Evolutionary conservation across 2,329 filamentous ascomycete genomes (phyloP).

Genomic region (Aspergillus glaucus): DNA sequence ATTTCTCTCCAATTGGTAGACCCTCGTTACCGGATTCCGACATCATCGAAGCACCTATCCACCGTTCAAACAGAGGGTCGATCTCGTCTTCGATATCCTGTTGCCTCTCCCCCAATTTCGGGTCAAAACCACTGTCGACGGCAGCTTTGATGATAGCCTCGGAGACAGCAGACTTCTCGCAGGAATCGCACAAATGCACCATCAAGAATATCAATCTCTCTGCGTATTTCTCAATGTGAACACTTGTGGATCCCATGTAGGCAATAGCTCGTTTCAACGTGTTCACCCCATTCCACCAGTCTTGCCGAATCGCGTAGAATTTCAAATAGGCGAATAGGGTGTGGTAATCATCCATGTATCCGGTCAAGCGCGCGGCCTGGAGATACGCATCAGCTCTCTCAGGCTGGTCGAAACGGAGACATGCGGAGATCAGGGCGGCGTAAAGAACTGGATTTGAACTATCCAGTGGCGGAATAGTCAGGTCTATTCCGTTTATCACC

Average conservation of each 20-base stretch:
- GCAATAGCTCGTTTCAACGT: conserved; percentile 28
- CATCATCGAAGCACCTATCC: conserved; percentile 20
- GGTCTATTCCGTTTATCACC: conserved; percentile 30
- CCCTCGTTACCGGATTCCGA: conserved; percentile 11
- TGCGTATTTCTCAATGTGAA: conserved; percentile 18
- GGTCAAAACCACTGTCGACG: conserved; percentile 30
- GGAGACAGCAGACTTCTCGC: conserved; percentile 23
- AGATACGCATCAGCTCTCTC: conserved; percentile 37
- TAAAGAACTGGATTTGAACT: conserved; percentile 29
- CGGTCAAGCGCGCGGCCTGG: conserved; percentile 27
- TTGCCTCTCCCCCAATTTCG: conserved; percentile 18
- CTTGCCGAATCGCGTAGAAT: conserved; percentile 29
- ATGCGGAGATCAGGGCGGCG: conserved; percentile 29
- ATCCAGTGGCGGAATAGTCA: conserved; percentile 30
- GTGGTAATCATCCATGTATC: conserved; percentile 32
- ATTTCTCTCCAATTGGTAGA: conserved; percentile 26
- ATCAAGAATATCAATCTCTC: conserved; percentile 34
- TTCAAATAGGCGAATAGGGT: conserved; percentile 33
- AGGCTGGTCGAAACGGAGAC: conserved; percentile 36
- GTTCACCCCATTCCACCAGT: conserved; percentile 32
- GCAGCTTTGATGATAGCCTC: conserved; percentile 30
- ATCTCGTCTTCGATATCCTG: conserved; percentile 19
- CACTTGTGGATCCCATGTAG: conserved; percentile 31
- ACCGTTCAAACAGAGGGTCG: conserved; percentile 20
- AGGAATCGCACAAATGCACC: conserved; percentile 34